A percentile compares a stretch with the other conserved stretches of the same genome.
phyloP scores from a whole-genome alignment of 179 eudicot genomes.

The Heliamphora pulchella region DNA sequence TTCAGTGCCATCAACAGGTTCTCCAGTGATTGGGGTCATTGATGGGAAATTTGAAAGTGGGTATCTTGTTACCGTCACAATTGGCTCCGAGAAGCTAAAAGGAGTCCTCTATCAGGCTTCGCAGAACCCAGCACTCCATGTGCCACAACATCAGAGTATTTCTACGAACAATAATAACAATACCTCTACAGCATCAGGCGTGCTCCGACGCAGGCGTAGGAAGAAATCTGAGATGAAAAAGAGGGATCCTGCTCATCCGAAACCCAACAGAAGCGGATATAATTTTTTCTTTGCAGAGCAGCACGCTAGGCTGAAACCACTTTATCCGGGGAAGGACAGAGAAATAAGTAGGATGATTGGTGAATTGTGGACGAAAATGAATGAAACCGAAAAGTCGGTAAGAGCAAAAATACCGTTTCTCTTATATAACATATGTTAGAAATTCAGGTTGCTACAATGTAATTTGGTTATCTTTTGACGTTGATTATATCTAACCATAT shows the following conservation, averaged over 20 bases:
- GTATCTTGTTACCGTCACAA: slow-evolving; percentile 74
- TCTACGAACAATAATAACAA: slow-evolving; percentile 16
- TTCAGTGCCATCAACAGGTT: slow-evolving; percentile 29
- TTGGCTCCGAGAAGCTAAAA: slow-evolving; percentile 65
- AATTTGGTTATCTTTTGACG: background rate
- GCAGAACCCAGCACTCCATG: slow-evolving; percentile 15
- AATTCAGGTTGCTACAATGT: background rate
- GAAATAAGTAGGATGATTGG: slow-evolving; percentile 95
- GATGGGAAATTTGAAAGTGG: slow-evolving; percentile 97
- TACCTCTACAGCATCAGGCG: slow-evolving; percentile 26
- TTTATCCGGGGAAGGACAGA: slow-evolving; percentile 73
- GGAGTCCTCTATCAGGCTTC: slow-evolving; percentile 77
- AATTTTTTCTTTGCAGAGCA: slow-evolving; percentile 94
- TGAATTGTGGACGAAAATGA: slow-evolving; percentile 70
- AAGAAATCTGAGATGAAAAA: slow-evolving; percentile 72
- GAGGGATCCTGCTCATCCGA: slow-evolving; percentile 87
- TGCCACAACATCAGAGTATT: slow-evolving; percentile 20
- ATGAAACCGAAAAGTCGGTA: slow-evolving; percentile 58
- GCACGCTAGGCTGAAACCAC: slow-evolving; percentile 74
- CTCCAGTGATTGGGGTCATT: slow-evolving; percentile 65
- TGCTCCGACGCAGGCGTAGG: slow-evolving; percentile 53
- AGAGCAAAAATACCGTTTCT: slow-evolving; percentile 13
- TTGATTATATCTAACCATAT: background rate
- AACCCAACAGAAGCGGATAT: slow-evolving; percentile 91
- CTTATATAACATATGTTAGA: background rate